phyloP scores from a whole-genome alignment of 2,329 filamentous ascomycete genomes.

The Venturia pyrina region DNA sequence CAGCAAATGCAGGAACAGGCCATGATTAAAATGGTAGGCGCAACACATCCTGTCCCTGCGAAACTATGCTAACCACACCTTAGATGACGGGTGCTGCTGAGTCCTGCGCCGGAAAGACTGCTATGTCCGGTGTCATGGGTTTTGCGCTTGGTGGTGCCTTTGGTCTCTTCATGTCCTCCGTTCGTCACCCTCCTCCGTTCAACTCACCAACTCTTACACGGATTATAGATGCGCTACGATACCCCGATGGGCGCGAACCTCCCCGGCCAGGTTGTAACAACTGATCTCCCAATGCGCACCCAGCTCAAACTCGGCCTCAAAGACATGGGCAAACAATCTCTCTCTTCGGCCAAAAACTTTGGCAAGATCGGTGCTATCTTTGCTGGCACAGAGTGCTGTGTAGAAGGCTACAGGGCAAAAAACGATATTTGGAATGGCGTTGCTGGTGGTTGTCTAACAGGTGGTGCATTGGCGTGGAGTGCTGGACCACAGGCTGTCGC shows the following conservation, averaged over 20 bases:
- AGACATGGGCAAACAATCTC: slow-evolving; percentile 84
- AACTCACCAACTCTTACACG: not conserved
- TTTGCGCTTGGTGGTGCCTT: slow-evolving; percentile 91
- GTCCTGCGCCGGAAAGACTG: slow-evolving; percentile 80
- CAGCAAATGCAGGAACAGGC: slow-evolving; percentile 31
- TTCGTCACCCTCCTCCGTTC: slow-evolving; percentile 39
- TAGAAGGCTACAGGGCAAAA: slow-evolving; percentile 86
- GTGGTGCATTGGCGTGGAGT: slow-evolving; percentile 74
- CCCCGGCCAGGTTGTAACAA: slow-evolving; percentile 23
- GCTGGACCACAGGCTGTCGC: slow-evolving; percentile 83
- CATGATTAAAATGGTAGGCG: slow-evolving; percentile 37
- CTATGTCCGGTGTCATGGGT: slow-evolving; percentile 83
- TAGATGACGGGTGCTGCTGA: slow-evolving; percentile 83
- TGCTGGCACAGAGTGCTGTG: slow-evolving; percentile 86
- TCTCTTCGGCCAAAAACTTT: slow-evolving; percentile 82
- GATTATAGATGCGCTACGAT: slow-evolving; percentile 85
- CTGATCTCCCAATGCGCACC: slow-evolving; percentile 65
- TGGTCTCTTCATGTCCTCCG: slow-evolving; percentile 94
- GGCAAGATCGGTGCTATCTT: slow-evolving; percentile 87
- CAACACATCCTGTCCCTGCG: not conserved
- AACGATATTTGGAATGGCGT: slow-evolving; percentile 88
- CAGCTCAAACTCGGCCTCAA: slow-evolving; percentile 81
- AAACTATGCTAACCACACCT: not conserved
- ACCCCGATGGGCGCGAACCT: slow-evolving; percentile 59
- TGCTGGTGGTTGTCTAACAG: slow-evolving; percentile 80